A percentile compares a stretch with the other conserved stretches of the same genome.
Evolutionary conservation across 441 rosid species (phyloP).

Genomic region (Viola pubescens): DNA sequence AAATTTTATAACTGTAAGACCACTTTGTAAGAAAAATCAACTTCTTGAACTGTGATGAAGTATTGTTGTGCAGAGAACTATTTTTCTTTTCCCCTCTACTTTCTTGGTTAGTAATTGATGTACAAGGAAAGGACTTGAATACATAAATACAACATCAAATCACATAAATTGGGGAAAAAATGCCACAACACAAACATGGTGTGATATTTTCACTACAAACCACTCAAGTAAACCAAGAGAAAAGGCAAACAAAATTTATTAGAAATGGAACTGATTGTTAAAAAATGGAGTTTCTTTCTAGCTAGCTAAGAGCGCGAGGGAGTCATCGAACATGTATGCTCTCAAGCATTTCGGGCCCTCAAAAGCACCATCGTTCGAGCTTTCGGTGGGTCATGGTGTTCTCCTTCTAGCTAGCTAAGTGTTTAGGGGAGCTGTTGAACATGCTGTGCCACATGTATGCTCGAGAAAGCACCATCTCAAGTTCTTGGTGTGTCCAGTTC

Average conservation of each 20-base stretch:
- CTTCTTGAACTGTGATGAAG: not conserved
- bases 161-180: not conserved
- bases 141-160: constrained; percentile 19
- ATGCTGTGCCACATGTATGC: constrained; percentile 97
- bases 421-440: constrained; percentile 94
- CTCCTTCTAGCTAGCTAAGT: constrained; percentile 51
- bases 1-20: no score
- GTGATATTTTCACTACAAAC: constrained; percentile 15
- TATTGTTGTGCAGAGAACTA: not conserved
- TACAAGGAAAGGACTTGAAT: constrained; percentile 22
- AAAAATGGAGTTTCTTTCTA: not conserved
- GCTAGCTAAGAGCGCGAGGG: not conserved
- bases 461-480: constrained; percentile 85
- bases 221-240: constrained; percentile 8
- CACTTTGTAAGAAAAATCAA: no score
- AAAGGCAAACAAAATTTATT: not conserved
- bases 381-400: not conserved
- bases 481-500: constrained; percentile 82
- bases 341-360: not conserved
- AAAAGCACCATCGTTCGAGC: no score
- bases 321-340: constrained; percentile 1
- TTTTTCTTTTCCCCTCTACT: not conserved
- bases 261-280: constrained; percentile 7
- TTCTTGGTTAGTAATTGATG: constrained; percentile 11
- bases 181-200: constrained; percentile 17